A percentile compares a stretch with the other conserved stretches of the same genome.
Conservation (phyloP, 805 yeast genomes). For the Candida caryicola region DNA sequence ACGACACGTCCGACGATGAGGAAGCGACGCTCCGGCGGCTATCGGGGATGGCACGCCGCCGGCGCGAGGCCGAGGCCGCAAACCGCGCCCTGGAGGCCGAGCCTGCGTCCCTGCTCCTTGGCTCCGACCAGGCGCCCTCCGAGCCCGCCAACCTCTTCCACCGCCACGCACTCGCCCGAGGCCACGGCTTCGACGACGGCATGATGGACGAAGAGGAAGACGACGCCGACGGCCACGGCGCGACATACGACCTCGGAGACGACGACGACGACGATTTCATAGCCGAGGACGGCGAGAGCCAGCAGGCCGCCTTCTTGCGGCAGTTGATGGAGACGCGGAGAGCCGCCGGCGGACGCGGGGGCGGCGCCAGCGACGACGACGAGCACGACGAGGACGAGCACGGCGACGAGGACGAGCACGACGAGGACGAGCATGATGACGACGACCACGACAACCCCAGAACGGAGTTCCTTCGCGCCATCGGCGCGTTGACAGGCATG, state of each 20-base stretch:
- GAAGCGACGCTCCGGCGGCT: slow-evolving; percentile 34
- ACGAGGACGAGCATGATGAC: slow-evolving; percentile 14
- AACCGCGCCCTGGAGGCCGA: no score
- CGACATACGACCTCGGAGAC: slow-evolving; percentile 9
- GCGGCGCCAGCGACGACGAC: slow-evolving; percentile 5
- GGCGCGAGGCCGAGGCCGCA: slow-evolving; percentile 20
- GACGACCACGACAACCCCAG: slow-evolving; percentile 17
- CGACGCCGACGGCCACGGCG: slow-evolving; percentile 13
- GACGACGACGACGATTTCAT: slow-evolving; percentile 10
- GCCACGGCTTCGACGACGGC: slow-evolving; percentile 23
- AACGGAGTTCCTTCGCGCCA: slow-evolving; percentile 25
- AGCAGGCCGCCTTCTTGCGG: slow-evolving; percentile 9
- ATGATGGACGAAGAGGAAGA: slow-evolving; percentile 22
- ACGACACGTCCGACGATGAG: slow-evolving; percentile 9
- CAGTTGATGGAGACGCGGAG: slow-evolving; percentile 7
- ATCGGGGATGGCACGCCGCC: slow-evolving; percentile 33
- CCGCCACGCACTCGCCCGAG: no score
- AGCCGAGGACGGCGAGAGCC: slow-evolving; percentile 8
- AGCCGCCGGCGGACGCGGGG: background rate
- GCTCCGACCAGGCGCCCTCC: no score
- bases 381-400: slow-evolving; percentile 6
- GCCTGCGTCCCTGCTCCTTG: no score
- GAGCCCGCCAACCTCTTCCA: no score
- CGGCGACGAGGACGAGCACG: slow-evolving; percentile 11
- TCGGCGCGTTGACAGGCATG: slow-evolving; percentile 19